Conservation (phyloP, 768 basidiomycete genomes). For the Hygrophorus russula region DNA sequence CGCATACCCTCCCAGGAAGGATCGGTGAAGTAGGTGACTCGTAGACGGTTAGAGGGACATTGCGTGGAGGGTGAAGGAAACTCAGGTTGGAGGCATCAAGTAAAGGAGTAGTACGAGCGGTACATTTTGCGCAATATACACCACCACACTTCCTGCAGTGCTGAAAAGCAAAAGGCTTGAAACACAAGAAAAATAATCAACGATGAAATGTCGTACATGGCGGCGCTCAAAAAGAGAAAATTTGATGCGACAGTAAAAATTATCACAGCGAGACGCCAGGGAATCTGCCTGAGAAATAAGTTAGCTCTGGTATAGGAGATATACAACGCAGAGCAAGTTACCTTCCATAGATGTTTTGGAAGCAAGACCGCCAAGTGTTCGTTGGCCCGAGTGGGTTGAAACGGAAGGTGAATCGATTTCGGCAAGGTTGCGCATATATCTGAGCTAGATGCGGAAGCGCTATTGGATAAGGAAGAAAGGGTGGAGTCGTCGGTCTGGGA, state of each 20-base stretch:
- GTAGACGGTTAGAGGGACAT: constrained; percentile 45
- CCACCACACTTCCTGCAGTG: constrained; percentile 83
- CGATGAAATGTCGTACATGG: constrained; percentile 45
- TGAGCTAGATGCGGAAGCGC: neutral
- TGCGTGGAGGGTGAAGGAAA: constrained; percentile 64
- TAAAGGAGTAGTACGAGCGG: constrained; percentile 45
- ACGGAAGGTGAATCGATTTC: constrained; percentile 16
- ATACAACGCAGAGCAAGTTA: constrained; percentile 13
- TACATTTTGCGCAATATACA: constrained; percentile 58
- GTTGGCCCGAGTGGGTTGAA: constrained; percentile 13
- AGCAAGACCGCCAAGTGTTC: constrained; percentile 74
- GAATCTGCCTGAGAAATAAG: constrained; percentile 47
- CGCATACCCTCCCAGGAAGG: constrained; percentile 52
- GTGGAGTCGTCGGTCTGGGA: neutral
- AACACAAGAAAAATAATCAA: constrained; percentile 2
- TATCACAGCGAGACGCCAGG: constrained; percentile 55
- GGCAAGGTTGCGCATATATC: neutral
- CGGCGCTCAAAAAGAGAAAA: constrained; percentile 66
- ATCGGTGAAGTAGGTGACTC: constrained; percentile 54
- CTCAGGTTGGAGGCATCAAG: constrained; percentile 62
- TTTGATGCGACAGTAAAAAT: constrained; percentile 51
- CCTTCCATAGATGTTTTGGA: constrained; percentile 67
- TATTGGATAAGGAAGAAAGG: constrained; percentile 1
- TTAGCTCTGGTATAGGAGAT: too few relatives aligned
- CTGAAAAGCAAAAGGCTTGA: constrained; percentile 27